phyloP scores from a whole-genome alignment of 106 monocot genomes.

The Allium cepa region DNA sequence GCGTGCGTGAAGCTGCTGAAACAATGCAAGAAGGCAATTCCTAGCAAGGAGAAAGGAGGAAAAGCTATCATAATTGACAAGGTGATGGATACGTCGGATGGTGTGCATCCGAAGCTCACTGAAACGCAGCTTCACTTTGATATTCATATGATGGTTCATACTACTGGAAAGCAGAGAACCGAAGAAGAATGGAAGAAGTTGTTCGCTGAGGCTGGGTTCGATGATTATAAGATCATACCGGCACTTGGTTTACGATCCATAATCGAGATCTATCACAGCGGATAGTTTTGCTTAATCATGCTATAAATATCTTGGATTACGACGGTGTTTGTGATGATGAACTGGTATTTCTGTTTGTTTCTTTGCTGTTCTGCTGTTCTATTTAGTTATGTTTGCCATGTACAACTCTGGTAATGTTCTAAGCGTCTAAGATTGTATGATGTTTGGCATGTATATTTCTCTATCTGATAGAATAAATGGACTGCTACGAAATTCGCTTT shows the following conservation, averaged over 20 bases:
- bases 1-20: slow-evolving; percentile 12
- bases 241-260: slow-evolving; percentile 8
- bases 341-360: too few relatives aligned
- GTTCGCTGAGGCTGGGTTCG: slow-evolving; percentile 10
- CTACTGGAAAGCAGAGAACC: slow-evolving; percentile 14
- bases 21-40: slow-evolving; percentile 13
- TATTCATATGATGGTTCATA: slow-evolving; percentile 10
- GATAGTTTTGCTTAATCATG: too few relatives aligned
- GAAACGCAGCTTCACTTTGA: slow-evolving; percentile 8
- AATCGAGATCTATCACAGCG: slow-evolving; percentile 14
- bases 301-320: too few relatives aligned
- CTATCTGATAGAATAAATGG: too few relatives aligned
- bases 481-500: too few relatives aligned
- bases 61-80: slow-evolving; percentile 18
- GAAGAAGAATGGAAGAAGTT: slow-evolving; percentile 16
- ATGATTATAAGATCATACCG: slow-evolving; percentile 5
- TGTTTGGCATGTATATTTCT: too few relatives aligned
- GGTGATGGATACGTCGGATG: neutral
- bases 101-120: slow-evolving; percentile 1
- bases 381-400: too few relatives aligned
- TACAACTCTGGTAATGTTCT: too few relatives aligned
- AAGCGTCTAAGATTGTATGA: too few relatives aligned
- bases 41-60: slow-evolving; percentile 6
- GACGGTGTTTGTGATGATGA: too few relatives aligned
- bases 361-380: too few relatives aligned